Evolutionary conservation across 106 monocot genomes (phyloP).

Genomic region (Iris macrosiphon): DNA sequence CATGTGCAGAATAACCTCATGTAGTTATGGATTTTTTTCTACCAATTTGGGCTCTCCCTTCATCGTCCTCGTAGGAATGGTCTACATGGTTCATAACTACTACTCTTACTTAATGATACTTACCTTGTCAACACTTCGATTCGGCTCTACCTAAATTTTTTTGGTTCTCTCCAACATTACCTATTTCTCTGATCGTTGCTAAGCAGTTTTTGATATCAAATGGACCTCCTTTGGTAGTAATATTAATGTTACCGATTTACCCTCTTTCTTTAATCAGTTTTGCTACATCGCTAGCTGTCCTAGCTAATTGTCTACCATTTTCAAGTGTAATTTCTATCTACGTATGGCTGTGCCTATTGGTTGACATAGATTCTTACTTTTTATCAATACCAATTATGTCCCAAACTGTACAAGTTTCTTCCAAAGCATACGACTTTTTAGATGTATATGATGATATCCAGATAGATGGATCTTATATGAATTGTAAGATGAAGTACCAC

Average conservation of each 20-base stretch:
- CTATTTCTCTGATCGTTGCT: neutral
- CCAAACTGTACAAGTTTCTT: too few species aligned
- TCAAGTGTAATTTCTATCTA: slow-evolving; percentile 1
- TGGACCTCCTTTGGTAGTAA: neutral
- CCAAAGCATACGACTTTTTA: too few species aligned
- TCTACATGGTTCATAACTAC: slow-evolving; percentile 2
- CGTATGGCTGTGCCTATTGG: neutral
- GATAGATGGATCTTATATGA: too few species aligned
- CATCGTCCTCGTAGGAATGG: neutral
- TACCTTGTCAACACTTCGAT: neutral
- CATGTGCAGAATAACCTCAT: too few species aligned
- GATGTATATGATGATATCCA: too few species aligned
- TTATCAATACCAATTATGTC: too few species aligned
- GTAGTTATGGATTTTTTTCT: too few species aligned
- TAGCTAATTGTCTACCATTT: neutral
- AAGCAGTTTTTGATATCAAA: slow-evolving; percentile 3
- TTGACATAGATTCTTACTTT: too few species aligned
- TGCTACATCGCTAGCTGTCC: neutral
- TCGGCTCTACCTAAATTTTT: neutral
- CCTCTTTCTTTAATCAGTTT: neutral
- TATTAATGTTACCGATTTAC: neutral
- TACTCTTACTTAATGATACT: neutral
- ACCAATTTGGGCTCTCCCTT: neutral
- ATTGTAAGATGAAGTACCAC: too few species aligned
- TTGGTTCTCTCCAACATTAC: slow-evolving; percentile 1